Percentiles rank a stretch among this genome's conserved stretches.
Conservation (phyloP, 2,329 filamentous ascomycete species). For the Periconia sp. region DNA sequence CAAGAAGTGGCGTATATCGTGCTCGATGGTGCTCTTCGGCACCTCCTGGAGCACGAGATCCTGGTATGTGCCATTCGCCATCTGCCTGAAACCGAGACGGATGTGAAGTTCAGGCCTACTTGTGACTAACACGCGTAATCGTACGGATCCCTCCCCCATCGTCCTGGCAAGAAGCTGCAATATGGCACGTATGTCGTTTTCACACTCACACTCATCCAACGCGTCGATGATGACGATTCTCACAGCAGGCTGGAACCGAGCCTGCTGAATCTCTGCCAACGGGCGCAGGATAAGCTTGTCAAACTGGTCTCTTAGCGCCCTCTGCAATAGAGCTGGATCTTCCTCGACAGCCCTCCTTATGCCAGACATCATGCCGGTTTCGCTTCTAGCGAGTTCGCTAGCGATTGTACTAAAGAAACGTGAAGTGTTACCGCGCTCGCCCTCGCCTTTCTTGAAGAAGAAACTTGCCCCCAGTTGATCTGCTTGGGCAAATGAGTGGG, state of each 20-base stretch:
- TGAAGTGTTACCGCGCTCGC: slow-evolving; percentile 5
- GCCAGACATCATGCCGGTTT: slow-evolving; percentile 8
- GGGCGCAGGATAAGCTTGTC: too few species aligned
- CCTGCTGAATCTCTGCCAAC: slow-evolving; percentile 5
- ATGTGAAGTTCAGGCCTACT: too few species aligned
- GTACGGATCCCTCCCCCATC: too few species aligned
- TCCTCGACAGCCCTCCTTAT: slow-evolving; percentile 19
- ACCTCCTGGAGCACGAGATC: slow-evolving; percentile 16
- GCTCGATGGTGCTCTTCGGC: slow-evolving; percentile 3
- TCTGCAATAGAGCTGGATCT: slow-evolving; percentile 9
- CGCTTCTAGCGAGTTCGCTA: slow-evolving; percentile 8
- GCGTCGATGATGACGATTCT: slow-evolving; percentile 31
- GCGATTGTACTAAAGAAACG: slow-evolving; percentile 25
- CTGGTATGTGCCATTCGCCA: slow-evolving; percentile 3
- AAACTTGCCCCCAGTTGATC: slow-evolving; percentile 12
- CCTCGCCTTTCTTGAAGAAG: slow-evolving; percentile 17
- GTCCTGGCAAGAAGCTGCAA: too few species aligned
- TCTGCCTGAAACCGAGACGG: slow-evolving; percentile 7
- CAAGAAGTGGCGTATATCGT: slow-evolving; percentile 12
- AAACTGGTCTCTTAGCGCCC: slow-evolving; percentile 15
- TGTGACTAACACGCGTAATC: too few species aligned
- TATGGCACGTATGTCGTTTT: slow-evolving; percentile 15
- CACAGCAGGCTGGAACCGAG: background rate
- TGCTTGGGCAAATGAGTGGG: slow-evolving; percentile 2
- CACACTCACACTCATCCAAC: slow-evolving; percentile 36